A percentile compares a stretch with the other conserved stretches of the same genome.
phyloP scores from a whole-genome alignment of 2,329 filamentous ascomycete species.

The Sarocladiaceae sp. region DNA sequence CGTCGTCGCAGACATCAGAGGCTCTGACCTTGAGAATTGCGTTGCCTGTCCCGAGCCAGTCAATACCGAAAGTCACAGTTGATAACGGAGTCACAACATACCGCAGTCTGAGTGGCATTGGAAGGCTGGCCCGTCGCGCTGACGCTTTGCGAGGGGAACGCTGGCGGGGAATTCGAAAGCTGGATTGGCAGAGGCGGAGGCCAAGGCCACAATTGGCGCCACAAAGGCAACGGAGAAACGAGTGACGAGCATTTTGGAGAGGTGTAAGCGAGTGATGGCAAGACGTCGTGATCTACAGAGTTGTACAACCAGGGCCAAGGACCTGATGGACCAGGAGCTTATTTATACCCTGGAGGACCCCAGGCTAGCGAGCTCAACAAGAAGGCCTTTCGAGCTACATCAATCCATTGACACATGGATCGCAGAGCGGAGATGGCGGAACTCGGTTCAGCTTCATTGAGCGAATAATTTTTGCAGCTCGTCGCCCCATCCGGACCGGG shows the following conservation, averaged over 20 bases:
- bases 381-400: no score
- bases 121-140: conserved; percentile 31
- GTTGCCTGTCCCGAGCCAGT: conserved; percentile 19
- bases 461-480: no score
- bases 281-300: not conserved
- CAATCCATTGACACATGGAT: no score
- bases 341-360: conserved; percentile 8
- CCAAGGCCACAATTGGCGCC: conserved; percentile 20
- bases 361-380: not conserved
- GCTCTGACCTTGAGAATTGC: conserved; percentile 19
- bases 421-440: no score
- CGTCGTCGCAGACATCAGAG: conserved; percentile 25
- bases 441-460: no score
- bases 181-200: conserved; percentile 13
- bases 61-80: not conserved
- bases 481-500: no score
- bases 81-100: conserved; percentile 20
- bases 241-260: conserved; percentile 22
- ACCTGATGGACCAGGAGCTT: conserved; percentile 8
- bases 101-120: conserved; percentile 46
- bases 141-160: conserved; percentile 34
- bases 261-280: not conserved
- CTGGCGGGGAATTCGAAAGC: conserved; percentile 22
- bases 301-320: no score
- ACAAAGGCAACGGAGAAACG: conserved; percentile 18